Base-by-base conservation (phyloP, 768 basidiomycete genomes). In the Termitomyces sp. region DNA sequence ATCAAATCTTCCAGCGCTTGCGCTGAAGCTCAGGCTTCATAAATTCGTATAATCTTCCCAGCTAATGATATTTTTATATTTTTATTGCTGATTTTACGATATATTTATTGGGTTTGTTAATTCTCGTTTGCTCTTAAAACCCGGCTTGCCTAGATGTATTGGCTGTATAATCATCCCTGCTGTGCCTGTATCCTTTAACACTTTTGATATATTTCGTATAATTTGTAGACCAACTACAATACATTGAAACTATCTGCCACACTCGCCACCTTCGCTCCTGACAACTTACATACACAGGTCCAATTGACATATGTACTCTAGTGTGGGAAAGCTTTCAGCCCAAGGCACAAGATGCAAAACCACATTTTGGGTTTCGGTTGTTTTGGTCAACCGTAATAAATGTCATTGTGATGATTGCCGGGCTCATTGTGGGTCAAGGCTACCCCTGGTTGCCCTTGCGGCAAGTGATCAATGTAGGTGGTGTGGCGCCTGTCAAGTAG, bases 1-100 rank as follows among this genome's bases (percentile, higher is more conserved):
- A 90, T 68, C 64, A 65, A 35, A 77, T 88, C 37, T 89, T 83
- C 60, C 67, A 48, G 34, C 59, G 55, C 26, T 26, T 43, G 35
- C 58, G 42, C n/a, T 59, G 38, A 56, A 35, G 32, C 21, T 30
- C 30, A 53, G 19, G 40, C 21, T 37, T 38, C n/a, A 45, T 21
- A n/a, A n/a, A 24, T n/a, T 28, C 59, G 10, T 38, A 50, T 40
- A 40, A 50, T 56, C 19, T 28, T 22, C 22, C 12, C 38, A n/a
- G 37, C 7, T 49, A 38, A 32, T 53, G 21, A 26, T n/a, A n/a
- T 19, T 34, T 34, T 32, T 17, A 30, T 26, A 55, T 32, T 22
- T 4, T 2, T 35, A 49, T 28, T 52, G 7, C 22, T 22, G 6
- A 4, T 26, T n/a, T 17, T n/a, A 11, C 2, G 9, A 37, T n/a